Percentiles rank a stretch among this genome's conserved stretches.
Evolutionary conservation across 768 basidiomycete species (phyloP).

Genomic region (Glaciozyma martinii): DNA sequence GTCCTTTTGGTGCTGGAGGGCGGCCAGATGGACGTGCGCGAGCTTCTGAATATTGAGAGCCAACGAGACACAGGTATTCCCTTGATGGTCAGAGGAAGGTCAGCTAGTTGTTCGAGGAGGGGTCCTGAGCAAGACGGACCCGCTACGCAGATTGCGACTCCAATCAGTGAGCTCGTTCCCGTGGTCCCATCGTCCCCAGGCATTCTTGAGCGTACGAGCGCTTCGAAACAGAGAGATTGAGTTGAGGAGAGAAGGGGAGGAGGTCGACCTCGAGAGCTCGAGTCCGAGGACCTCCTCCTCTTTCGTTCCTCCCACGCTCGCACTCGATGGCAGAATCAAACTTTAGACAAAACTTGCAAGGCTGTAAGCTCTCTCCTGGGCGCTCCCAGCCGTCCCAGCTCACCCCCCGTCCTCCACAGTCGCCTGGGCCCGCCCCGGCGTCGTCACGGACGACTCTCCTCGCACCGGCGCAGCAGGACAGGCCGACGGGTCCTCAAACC

Average conservation of each 20-base stretch:
- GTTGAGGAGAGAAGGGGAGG: too few relatives aligned
- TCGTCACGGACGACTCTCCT: slow-evolving; percentile 58
- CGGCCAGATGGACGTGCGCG: background rate
- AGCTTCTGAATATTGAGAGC: slow-evolving; percentile 5
- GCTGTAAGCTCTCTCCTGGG: slow-evolving; percentile 9
- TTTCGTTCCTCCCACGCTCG: background rate
- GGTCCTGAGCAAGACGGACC: too few relatives aligned
- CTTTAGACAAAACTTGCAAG: slow-evolving; percentile 28
- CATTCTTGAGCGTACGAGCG: too few relatives aligned
- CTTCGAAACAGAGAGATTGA: too few relatives aligned
- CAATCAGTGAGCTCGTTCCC: background rate
- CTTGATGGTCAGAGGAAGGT: background rate
- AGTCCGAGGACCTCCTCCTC: too few relatives aligned
- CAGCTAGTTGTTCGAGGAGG: background rate
- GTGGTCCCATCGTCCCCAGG: too few relatives aligned
- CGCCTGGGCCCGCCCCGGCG: slow-evolving; percentile 60
- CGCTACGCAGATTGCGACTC: background rate
- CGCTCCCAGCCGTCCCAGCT: background rate
- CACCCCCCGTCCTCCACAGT: slow-evolving; percentile 36
- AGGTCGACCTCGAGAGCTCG: too few relatives aligned
- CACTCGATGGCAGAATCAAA: slow-evolving; percentile 17
- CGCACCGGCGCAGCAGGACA: slow-evolving; percentile 8
- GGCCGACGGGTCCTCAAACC: slow-evolving; percentile 36
- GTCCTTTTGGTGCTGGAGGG: background rate
- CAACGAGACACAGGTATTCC: background rate